A percentile compares a stretch with the other conserved stretches of the same genome.
phyloP scores from a whole-genome alignment of 768 basidiomycete species.

The Phlegmacium glaucopus region DNA sequence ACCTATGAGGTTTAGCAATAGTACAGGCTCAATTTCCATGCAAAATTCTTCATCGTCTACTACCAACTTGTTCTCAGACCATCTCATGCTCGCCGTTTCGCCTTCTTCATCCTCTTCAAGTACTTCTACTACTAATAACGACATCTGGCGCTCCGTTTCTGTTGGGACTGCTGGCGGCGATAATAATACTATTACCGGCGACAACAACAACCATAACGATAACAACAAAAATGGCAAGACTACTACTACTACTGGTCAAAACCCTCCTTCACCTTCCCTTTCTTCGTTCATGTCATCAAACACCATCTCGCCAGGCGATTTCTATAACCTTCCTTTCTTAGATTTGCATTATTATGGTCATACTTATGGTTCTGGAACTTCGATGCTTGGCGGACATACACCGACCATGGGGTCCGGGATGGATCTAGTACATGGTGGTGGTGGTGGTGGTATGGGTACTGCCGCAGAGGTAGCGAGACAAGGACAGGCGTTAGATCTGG shows the following conservation, averaged over 20 bases:
- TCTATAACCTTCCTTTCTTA: conserved; percentile 60
- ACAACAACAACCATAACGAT: no score
- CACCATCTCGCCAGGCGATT: conserved; percentile 2
- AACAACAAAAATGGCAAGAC: no score
- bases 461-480: conserved; percentile 14
- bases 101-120: conserved; percentile 4
- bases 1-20: conserved; percentile 4
- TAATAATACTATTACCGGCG: no score
- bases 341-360: conserved; percentile 57
- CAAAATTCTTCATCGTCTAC: conserved; percentile 2
- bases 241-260: no score
- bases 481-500: conserved; percentile 39
- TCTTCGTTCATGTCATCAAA: background rate
- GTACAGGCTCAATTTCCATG: conserved; percentile 2
- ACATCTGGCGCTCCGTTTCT: background rate
- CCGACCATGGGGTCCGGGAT: conserved; percentile 10
- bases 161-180: no score
- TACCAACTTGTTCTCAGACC: background rate
- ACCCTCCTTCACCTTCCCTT: background rate
- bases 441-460: background rate
- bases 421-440: background rate
- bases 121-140: background rate
- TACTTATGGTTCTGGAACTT: background rate
- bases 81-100: background rate
- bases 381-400: conserved; percentile 1